phyloP scores from a whole-genome alignment of 2,329 filamentous ascomycete species.

The Claviceps sp. region DNA sequence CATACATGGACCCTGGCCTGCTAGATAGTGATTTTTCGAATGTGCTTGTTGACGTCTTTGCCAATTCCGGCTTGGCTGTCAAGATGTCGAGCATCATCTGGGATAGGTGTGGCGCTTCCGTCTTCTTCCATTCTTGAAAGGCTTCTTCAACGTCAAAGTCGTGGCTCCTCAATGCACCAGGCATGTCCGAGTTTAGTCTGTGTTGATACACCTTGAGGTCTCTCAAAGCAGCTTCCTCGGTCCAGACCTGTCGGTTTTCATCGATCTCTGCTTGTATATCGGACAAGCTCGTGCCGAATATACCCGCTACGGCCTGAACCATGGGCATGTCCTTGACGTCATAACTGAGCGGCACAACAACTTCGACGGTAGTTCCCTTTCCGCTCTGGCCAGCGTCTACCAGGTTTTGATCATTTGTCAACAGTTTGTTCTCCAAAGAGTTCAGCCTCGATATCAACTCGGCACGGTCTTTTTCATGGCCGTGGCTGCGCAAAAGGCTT shows the following conservation, averaged over 20 bases:
- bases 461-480: constrained; percentile 71
- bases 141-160: constrained; percentile 87
- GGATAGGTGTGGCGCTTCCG: constrained; percentile 75
- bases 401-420: constrained; percentile 88
- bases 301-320: constrained; percentile 72
- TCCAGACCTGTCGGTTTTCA: constrained; percentile 69
- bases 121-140: constrained; percentile 81
- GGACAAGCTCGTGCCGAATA: constrained; percentile 69
- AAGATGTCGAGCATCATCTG: constrained; percentile 90
- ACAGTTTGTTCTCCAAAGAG: constrained; percentile 81
- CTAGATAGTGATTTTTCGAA: constrained; percentile 43
- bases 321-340: constrained; percentile 96
- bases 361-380: constrained; percentile 51
- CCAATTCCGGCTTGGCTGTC: constrained; percentile 71
- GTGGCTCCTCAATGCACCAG: constrained; percentile 62
- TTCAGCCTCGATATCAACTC: constrained; percentile 69
- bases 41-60: constrained; percentile 55
- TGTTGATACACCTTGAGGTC: constrained; percentile 92
- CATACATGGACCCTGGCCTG: constrained; percentile 32
- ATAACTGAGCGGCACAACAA: constrained; percentile 70
- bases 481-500: constrained; percentile 67
- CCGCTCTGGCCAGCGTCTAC: constrained; percentile 20
- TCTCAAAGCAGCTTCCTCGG: constrained; percentile 75
- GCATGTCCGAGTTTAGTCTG: constrained; percentile 67
- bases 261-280: constrained; percentile 83